Base-by-base conservation (phyloP, 306 rosid genomes). In the Argentina anserina region DNA sequence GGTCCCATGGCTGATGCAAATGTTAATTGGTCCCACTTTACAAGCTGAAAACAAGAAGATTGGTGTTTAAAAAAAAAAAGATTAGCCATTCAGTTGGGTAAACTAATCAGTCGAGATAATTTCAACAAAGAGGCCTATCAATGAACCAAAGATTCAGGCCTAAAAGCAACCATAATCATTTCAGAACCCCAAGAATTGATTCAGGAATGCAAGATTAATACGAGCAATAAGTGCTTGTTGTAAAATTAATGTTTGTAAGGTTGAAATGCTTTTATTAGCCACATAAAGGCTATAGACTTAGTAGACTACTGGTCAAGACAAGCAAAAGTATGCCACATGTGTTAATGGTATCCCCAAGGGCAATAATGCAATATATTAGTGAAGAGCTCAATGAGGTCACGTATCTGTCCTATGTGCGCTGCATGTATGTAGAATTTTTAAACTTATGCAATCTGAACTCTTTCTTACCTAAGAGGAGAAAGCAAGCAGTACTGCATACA, bases 1-100 rank as follows among this genome's bases (percentile, higher is more conserved):
- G 97, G 92, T 39, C 97, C 98, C 92, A 94, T 86, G 21, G 92
- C 91, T 11, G 88, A 77, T 75, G 92, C 85, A 67, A 91, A 77
- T 80, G 83, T 85, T 78, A 64, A 78, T 75, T 89, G 90, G 82
- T 94, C 96, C 98, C 98, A 94, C 83, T 84, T 86, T 49, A 78
- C 74, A 40, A 88, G 92, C 98, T 94, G 91, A 83, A 18, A 31
- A 62, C 65, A 53, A 37, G 65, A 15, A 70, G 50, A 79, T 72
- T 28, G 49, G 42, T 90, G n/a, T n/a, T n/a, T n/a, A n/a, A n/a
- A n/a, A n/a, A n/a, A n/a, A n/a, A n/a, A n/a, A n/a, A n/a, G n/a
- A 20, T 49, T 49, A 9, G n/a, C 56, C 58, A 21, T 21, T n/a
- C 14, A 68, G 14, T 47, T 11, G 2, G 6, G 12, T 31, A 4